Percentiles rank a stretch among this genome's conserved stretches.
phyloP scores from a whole-genome alignment of 2,329 filamentous ascomycete species.

The Beauveria sp. region DNA sequence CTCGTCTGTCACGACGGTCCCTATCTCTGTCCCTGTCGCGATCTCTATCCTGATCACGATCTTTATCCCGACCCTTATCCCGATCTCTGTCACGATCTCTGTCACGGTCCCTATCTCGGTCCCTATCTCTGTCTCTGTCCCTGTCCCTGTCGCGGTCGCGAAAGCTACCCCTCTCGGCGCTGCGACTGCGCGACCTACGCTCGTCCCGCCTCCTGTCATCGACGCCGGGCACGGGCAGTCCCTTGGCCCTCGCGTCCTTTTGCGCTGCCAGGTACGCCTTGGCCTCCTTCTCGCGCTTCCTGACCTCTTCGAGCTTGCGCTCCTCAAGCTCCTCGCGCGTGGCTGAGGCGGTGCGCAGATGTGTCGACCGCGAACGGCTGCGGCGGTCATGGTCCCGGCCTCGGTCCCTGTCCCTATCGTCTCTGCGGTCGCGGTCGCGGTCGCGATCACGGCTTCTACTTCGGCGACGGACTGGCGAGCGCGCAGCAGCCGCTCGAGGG shows the following conservation, averaged over 20 bases:
- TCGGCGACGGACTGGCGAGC: conserved; percentile 16
- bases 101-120: conserved; percentile 33
- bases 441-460: conserved; percentile 21
- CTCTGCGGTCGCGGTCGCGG: conserved; percentile 15
- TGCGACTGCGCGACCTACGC: conserved; percentile 28
- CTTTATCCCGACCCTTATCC: conserved; percentile 24
- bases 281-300: conserved; percentile 32
- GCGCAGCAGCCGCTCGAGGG: conserved; percentile 21
- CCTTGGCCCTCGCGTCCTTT: conserved; percentile 52
- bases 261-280: conserved; percentile 57
- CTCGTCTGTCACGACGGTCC: conserved; percentile 18
- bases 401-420: conserved; percentile 8
- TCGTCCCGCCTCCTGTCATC: conserved; percentile 42
- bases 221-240: conserved; percentile 50
- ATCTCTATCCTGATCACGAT: conserved; percentile 23
- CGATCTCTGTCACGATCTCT: conserved; percentile 28
- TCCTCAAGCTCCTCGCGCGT: conserved; percentile 35
- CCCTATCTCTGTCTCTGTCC: conserved; percentile 18
- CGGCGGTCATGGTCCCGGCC: conserved; percentile 27
- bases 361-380: conserved; percentile 36
- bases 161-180: conserved; percentile 18
- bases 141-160: conserved; percentile 26
- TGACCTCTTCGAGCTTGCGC: conserved; percentile 23
- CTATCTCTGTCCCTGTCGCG: conserved; percentile 15
- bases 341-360: conserved; percentile 29